phyloP scores from a whole-genome alignment of 2,329 filamentous ascomycete species.

The Hypoxylon sp. region DNA sequence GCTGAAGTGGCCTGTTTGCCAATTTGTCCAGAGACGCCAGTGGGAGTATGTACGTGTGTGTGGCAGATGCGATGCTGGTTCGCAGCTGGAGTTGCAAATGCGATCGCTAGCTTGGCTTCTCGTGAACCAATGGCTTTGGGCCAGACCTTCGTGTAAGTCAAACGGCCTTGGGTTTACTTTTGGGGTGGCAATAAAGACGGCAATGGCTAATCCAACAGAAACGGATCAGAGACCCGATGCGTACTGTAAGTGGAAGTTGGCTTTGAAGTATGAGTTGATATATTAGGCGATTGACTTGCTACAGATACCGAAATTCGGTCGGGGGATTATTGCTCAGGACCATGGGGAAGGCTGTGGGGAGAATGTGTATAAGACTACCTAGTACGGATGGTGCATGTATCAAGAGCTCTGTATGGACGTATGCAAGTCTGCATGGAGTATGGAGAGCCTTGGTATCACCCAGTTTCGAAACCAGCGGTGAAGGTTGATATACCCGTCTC shows the following conservation, averaged over 20 bases:
- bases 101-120: constrained; percentile 39
- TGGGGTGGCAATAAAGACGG: constrained; percentile 26
- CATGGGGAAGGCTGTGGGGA: constrained; percentile 26
- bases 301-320: constrained; percentile 47
- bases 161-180: constrained; percentile 26
- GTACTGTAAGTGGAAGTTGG: constrained; percentile 16
- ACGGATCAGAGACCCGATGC: constrained; percentile 36
- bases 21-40: constrained; percentile 11
- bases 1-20: constrained; percentile 33
- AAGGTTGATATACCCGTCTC: constrained; percentile 39
- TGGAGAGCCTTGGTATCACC: constrained; percentile 43
- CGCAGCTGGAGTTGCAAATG: constrained; percentile 28
- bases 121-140: constrained; percentile 40
- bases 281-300: constrained; percentile 18
- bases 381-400: constrained; percentile 31
- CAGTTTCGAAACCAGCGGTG: constrained; percentile 46
- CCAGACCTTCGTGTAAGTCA: constrained; percentile 38
- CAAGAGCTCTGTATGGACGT: constrained; percentile 30
- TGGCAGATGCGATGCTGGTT: constrained; percentile 40
- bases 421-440: constrained; percentile 34
- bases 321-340: constrained; percentile 43
- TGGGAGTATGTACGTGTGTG: constrained; percentile 17
- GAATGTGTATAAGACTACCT: constrained; percentile 20
- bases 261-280: constrained; percentile 24
- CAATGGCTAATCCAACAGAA: constrained; percentile 29